Evolutionary conservation across 2,329 filamentous ascomycete species (phyloP).

Genomic region (Fusarium albidum): DNA sequence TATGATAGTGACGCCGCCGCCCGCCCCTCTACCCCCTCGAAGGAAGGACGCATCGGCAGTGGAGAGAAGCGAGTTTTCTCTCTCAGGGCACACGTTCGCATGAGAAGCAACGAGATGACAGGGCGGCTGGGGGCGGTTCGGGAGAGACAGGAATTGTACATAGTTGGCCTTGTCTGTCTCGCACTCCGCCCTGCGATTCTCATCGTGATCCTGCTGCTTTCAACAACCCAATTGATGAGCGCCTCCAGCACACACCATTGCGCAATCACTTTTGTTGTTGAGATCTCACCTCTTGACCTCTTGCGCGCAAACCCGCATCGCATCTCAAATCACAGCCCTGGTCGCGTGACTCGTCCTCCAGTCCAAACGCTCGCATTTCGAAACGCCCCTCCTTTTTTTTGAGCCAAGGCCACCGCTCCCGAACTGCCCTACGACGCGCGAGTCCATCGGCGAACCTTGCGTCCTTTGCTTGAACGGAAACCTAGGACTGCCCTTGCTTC

Average conservation of each 20-base stretch:
- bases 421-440: constrained; percentile 1
- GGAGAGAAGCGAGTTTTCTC: constrained; percentile 13
- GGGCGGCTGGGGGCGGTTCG: constrained; percentile 5
- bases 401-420: background rate
- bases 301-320: constrained; percentile 10
- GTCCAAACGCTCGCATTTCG: constrained; percentile 10
- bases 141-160: constrained; percentile 32
- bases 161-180: constrained; percentile 20
- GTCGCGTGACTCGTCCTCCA: constrained; percentile 23
- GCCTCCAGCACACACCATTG: constrained; percentile 27
- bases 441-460: constrained; percentile 12
- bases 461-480: background rate
- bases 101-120: constrained; percentile 21
- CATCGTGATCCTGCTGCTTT: constrained; percentile 5
- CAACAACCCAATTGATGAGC: constrained; percentile 22
- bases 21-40: too few relatives aligned
- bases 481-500: constrained; percentile 16
- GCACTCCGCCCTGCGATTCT: constrained; percentile 14
- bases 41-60: constrained; percentile 21
- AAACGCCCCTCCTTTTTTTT: background rate
- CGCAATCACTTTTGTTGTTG: constrained; percentile 1
- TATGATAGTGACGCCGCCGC: constrained; percentile 37
- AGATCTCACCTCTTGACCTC: constrained; percentile 2
- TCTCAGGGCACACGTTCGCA: constrained; percentile 27
- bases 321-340: constrained; percentile 13